Evolutionary conservation across 108 stramenopile genomes (phyloP).

Genomic region (Mayamaea pseudoterrestris): DNA sequence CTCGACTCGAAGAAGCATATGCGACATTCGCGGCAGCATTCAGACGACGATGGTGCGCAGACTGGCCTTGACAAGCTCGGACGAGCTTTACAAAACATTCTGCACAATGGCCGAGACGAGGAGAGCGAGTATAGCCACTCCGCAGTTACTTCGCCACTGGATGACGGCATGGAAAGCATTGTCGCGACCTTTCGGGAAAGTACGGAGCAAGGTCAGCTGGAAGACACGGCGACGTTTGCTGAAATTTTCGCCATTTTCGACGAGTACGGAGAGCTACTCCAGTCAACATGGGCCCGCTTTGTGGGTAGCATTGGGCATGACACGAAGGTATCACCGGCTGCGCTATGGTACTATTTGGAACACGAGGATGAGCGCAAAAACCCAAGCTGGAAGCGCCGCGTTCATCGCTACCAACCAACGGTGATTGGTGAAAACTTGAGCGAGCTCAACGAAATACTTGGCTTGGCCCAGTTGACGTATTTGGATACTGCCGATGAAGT

Average conservation of each 20-base stretch:
- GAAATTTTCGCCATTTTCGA: conserved; percentile 1
- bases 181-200: neutral
- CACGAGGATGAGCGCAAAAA: conserved; percentile 56
- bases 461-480: conserved; percentile 52
- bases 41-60: no score
- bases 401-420: conserved; percentile 48
- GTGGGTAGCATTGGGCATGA: conserved; percentile 6
- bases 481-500: conserved; percentile 47
- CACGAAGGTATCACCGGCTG: conserved; percentile 7
- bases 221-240: neutral
- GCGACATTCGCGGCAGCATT: no score
- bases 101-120: no score
- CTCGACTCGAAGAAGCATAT: no score
- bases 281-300: conserved; percentile 2
- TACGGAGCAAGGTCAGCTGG: neutral
- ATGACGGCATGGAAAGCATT: no score
- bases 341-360: conserved; percentile 61
- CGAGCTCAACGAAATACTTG: conserved; percentile 50
- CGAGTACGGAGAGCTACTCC: neutral
- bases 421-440: conserved; percentile 41
- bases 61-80: no score
- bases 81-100: no score
- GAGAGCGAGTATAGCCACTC: no score
- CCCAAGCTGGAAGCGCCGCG: conserved; percentile 67
- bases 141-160: no score